phyloP scores from a whole-genome alignment of 352 stramenopile genomes.

The Pythium plurisporium region DNA sequence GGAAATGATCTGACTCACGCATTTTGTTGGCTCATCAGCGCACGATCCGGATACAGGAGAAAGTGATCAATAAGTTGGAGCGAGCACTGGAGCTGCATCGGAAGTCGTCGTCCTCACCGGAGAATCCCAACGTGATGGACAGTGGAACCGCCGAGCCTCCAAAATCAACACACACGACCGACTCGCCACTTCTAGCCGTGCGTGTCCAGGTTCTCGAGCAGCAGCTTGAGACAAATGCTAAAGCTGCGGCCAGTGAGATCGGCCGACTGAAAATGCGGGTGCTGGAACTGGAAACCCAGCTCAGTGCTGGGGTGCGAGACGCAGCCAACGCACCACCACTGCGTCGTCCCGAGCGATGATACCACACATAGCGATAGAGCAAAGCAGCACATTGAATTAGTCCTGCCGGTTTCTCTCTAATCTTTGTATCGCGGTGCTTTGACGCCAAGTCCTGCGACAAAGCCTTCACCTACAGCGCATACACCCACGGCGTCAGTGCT shows the following conservation, averaged over 20 bases:
- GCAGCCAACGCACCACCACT: not conserved
- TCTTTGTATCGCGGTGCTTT: conserved; percentile 71
- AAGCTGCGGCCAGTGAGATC: conserved; percentile 51
- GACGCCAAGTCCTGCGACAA: conserved; percentile 73
- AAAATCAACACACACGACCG: no score
- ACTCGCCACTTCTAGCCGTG: conserved; percentile 33
- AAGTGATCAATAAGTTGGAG: conserved; percentile 78
- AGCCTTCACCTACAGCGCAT: conserved; percentile 50
- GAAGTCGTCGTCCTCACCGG: not conserved
- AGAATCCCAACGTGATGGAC: not conserved
- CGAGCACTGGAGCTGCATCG: conserved; percentile 33
- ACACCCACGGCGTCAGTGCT: not conserved
- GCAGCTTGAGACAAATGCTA: conserved; percentile 62
- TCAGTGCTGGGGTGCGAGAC: not conserved
- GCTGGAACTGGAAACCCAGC: conserved; percentile 50
- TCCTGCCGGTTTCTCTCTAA: not conserved
- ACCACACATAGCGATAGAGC: not conserved
- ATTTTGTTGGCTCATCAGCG: conserved; percentile 27
- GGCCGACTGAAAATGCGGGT: conserved; percentile 54
- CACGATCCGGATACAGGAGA: conserved; percentile 70
- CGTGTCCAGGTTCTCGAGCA: conserved; percentile 63
- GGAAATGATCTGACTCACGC: not conserved
- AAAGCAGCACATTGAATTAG: not conserved
- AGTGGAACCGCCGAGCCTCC: no score
- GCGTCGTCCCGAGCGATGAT: not conserved